Conservation (phyloP, 140 eudicot species). For the Oenanthe javanica region DNA sequence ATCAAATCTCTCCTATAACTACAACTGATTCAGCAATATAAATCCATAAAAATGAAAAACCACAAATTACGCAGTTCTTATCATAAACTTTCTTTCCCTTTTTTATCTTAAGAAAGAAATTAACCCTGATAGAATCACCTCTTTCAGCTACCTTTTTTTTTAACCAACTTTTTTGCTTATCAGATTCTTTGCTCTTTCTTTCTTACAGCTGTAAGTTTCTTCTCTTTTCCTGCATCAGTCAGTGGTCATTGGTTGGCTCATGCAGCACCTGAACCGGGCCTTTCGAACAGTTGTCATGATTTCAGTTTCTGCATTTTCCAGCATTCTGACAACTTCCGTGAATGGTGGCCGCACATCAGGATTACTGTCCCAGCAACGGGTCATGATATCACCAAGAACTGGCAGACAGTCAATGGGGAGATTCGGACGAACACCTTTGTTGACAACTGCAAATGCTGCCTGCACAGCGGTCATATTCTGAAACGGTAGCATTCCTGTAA, state of each 20-base stretch:
- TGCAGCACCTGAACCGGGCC: constrained; percentile 97
- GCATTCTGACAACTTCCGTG: constrained; percentile 73
- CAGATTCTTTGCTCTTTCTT: constrained; percentile 25
- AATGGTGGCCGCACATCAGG: constrained; percentile 83
- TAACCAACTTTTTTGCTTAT: constrained; percentile 13
- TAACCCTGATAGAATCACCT: constrained; percentile 57
- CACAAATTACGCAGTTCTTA: constrained; percentile 33
- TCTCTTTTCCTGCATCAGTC: constrained; percentile 45
- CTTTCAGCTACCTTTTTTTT: constrained; percentile 13
- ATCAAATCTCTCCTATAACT: constrained; percentile 60
- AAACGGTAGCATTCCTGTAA: constrained; percentile 96
- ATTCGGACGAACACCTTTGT: constrained; percentile 86
- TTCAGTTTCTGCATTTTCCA: constrained; percentile 77
- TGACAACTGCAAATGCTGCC: constrained; percentile 97
- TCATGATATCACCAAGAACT: constrained; percentile 78
- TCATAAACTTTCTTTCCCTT: constrained; percentile 38
- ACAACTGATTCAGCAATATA: constrained; percentile 39
- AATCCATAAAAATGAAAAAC: constrained; percentile 39
- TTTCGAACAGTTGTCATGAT: constrained; percentile 75
- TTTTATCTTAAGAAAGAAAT: constrained; percentile 64
- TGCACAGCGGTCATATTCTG: constrained; percentile 98
- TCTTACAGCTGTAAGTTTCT: constrained; percentile 16
- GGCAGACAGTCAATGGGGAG: constrained; percentile 86
- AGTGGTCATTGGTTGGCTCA: constrained; percentile 82
- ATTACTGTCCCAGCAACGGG: constrained; percentile 88